Percentiles rank a stretch among this genome's conserved stretches.
Evolutionary conservation across 2,329 filamentous ascomycete genomes (phyloP).

Genomic region (Lasiodiplodia hormozganensis): DNA sequence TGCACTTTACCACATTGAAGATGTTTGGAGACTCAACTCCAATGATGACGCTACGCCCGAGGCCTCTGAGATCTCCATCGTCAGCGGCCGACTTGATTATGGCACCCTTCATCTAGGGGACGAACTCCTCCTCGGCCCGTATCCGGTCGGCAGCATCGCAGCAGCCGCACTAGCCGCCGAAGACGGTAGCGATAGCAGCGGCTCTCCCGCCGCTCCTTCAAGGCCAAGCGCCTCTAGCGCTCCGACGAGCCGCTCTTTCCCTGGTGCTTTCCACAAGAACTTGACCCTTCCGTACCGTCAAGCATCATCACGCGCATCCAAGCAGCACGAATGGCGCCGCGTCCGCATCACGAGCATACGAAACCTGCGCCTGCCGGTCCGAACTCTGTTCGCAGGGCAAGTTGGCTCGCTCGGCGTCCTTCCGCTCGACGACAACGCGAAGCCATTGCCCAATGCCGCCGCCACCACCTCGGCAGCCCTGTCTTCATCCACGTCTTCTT

Average conservation of each 20-base stretch:
- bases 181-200: slow-evolving; percentile 46
- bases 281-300: slow-evolving; percentile 23
- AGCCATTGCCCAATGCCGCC: not conserved
- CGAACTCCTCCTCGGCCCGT: slow-evolving; percentile 79
- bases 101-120: slow-evolving; percentile 81
- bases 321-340: slow-evolving; percentile 70
- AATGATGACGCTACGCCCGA: slow-evolving; percentile 33
- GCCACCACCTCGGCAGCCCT: not conserved
- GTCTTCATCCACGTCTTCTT: slow-evolving; percentile 27
- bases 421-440: slow-evolving; percentile 42
- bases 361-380: slow-evolving; percentile 84
- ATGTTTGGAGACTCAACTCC: slow-evolving; percentile 71
- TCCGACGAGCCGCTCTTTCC: slow-evolving; percentile 55
- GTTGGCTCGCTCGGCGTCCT: slow-evolving; percentile 87
- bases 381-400: slow-evolving; percentile 77
- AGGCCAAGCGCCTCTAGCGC: slow-evolving; percentile 38
- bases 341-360: slow-evolving; percentile 86
- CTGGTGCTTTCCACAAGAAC: slow-evolving; percentile 49
- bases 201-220: slow-evolving; percentile 27
- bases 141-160: slow-evolving; percentile 36
- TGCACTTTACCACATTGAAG: slow-evolving; percentile 85
- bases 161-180: slow-evolving; percentile 33
- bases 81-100: slow-evolving; percentile 84
- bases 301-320: slow-evolving; percentile 15
- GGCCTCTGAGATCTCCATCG: slow-evolving; percentile 59